Base-by-base conservation (phyloP, 805 yeast species). In the Candida golubevii region DNA sequence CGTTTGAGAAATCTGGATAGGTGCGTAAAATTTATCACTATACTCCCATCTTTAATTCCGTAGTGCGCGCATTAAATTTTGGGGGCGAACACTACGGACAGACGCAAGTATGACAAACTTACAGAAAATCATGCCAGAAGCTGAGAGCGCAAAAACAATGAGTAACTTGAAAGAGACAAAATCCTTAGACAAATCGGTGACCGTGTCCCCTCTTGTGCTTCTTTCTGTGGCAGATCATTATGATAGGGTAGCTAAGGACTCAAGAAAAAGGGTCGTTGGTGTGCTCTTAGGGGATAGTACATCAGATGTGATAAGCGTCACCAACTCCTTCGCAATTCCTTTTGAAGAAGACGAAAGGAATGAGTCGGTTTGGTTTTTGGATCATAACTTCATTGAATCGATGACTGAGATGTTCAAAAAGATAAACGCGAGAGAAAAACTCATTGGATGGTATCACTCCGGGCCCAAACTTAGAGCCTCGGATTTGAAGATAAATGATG, bases 381-480 rank as follows among this genome's bases (percentile, higher is more conserved):
- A 93, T 63, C 99, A 93, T 69, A 91, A 93, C 63, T 93, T 83
- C 64, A 88, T 93, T 47, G 98, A 91, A 61, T 80, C 86, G 43
- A 93, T 93, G 99, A 84, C 89, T 52, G 97, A 89, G 55, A 93
- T 93, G 99, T 91, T 89, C 70, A 88, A 87, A 63, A 93, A 95
- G 65, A 90, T 93, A 63, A 95, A 90, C 69, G 99, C 99, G 14
- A 90, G 88, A 68, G 99, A 93, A 65, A 87, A 82, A 62, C 75
- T 93, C 38, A 82, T 93, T 61, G 99, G 99, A n/a, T 93, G 99
- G 99, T 93, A 93, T 63, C 99, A 93, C 66, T 84, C 96, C 8
- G 99, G 99, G 5, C 97, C 98, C 14, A 89, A 89, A 63, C 77
- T 95, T 53, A 82, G 80, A 56, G 78, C 90, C 1, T 83, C 95